Evolutionary conservation across 163 green algal species (phyloP).

Genomic region (Chloromonas sp.): DNA sequence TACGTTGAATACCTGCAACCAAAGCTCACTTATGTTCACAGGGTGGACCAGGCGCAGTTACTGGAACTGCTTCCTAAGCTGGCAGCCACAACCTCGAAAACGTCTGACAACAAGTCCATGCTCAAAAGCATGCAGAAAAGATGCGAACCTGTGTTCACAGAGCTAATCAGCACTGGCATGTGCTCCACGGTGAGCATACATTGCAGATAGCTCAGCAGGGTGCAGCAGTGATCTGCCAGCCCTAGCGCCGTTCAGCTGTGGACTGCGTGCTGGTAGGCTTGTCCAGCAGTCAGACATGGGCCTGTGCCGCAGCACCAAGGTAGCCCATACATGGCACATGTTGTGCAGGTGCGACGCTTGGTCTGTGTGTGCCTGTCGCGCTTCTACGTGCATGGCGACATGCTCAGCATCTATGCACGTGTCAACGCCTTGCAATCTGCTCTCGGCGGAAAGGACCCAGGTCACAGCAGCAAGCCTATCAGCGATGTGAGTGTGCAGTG

Average conservation of each 20-base stretch:
- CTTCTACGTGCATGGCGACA: constrained; percentile 62
- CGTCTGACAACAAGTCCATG: constrained; percentile 2
- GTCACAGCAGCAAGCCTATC: constrained; percentile 11
- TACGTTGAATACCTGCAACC: no score
- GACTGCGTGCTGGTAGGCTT: no score
- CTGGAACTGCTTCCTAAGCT: constrained; percentile 78
- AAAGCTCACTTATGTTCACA: not conserved
- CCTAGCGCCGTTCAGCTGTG: no score
- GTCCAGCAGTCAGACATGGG: no score
- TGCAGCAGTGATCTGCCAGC: not conserved
- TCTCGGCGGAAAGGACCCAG: constrained; percentile 35
- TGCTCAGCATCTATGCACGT: constrained; percentile 66
- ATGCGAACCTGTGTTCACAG: constrained; percentile 60
- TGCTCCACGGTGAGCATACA: constrained; percentile 30
- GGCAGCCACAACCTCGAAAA: constrained; percentile 52
- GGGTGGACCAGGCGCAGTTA: constrained; percentile 39
- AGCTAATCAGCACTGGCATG: constrained; percentile 60
- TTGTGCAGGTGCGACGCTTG: constrained; percentile 60
- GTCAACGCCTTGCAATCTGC: constrained; percentile 59
- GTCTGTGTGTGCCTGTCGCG: constrained; percentile 54
- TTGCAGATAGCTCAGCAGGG: not conserved
- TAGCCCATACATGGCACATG: not conserved
- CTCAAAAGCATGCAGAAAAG: constrained; percentile 42
- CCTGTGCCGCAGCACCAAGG: no score
- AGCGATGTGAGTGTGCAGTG: constrained; percentile 1